These are phyloP conservation scores for Hypoxylon sp. DNA, from an alignment of 2,329 filamentous ascomycete species.

Conservation along the genomic window DNA sequence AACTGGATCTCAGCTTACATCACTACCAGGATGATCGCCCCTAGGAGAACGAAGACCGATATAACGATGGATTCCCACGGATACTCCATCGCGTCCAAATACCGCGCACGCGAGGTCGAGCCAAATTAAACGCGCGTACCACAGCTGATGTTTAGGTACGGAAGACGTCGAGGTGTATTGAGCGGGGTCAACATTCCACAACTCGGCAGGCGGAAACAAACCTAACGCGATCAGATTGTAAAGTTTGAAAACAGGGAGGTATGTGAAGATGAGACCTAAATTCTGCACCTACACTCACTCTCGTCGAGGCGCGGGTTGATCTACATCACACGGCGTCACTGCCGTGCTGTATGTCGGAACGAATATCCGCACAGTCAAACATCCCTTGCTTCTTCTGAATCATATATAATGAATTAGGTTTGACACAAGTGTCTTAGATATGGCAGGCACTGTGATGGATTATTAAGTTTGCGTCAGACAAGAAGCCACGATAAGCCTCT, in stretches of 20 bases:
- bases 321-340: constrained; percentile 13
- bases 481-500: neutral
- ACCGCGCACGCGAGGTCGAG: constrained; percentile 2
- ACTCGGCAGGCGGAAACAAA: constrained; percentile 29
- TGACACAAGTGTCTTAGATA: neutral
- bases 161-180: constrained; percentile 24
- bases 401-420: neutral
- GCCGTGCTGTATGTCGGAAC: constrained; percentile 12
- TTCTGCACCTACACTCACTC: constrained; percentile 11
- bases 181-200: constrained; percentile 34
- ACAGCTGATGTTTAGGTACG: constrained; percentile 8
- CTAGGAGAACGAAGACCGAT: constrained; percentile 28
- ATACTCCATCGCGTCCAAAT: constrained; percentile 36
- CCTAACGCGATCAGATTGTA: constrained; percentile 19
- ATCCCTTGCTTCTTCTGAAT: constrained; percentile 28
- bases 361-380: neutral
- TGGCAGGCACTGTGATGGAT: neutral
- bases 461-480: constrained; percentile 4
- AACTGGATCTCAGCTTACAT: constrained; percentile 38
- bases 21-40: constrained; percentile 19
- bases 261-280: neutral
- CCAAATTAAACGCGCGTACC: neutral
- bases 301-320: constrained; percentile 15
- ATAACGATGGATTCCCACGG: constrained; percentile 40
- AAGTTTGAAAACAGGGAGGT: constrained; percentile 13